Evolutionary conservation across 2,329 filamentous ascomycete species (phyloP), one percentile per base, ranked within the genome.

Genomic region (Colletotrichum graminicola): DNA sequence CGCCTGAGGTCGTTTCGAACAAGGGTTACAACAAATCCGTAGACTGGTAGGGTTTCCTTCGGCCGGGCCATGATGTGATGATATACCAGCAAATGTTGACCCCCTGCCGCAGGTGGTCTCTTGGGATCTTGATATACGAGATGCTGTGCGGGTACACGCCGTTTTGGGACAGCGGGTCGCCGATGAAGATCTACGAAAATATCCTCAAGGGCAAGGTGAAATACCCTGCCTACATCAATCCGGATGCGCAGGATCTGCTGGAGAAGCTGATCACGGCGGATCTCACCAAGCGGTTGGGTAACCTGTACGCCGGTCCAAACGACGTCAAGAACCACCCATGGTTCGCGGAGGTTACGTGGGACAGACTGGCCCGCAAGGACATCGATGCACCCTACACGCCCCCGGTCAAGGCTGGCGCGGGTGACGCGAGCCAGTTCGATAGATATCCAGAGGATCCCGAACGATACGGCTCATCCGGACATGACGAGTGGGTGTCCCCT

Each of bases 1-100:
- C 96, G 0, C 96, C 96, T 0, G 96, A 99, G 83, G 96, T 99
- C 18, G 96, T 99, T n/a, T 95, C 94, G 72, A 98, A 95, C 81
- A 98, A 98, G 84, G 96, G 96, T 64, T 99, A 99, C 86, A 99
- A 99, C 86, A 99, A 98, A 82, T 98, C 95, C 51, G 96, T 99
- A 23, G 96, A 99, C 81, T 99, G 96, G 96, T 98, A 84, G 84
- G 93, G 56, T 67, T 68, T 49, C 54, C 57, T 71, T 67, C 45
- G n/a, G 72, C 67, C n/a, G 21, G 32, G 36, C 12, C 16, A 39
- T 45, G 34, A 26, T 34, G 41, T 8, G 47, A 61, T n/a, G 16
- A 23, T 66, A 47, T 16, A 29, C 18, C 39, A 34, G 21, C 52
- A 57, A 76, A 49, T 63, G 62, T 63, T 72, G 68, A 73, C 61